Evolutionary conservation across 1,139 yeast genomes (phyloP), one percentile per base, ranked within the genome.

Genomic region (Saccharomyces hybrid): DNA sequence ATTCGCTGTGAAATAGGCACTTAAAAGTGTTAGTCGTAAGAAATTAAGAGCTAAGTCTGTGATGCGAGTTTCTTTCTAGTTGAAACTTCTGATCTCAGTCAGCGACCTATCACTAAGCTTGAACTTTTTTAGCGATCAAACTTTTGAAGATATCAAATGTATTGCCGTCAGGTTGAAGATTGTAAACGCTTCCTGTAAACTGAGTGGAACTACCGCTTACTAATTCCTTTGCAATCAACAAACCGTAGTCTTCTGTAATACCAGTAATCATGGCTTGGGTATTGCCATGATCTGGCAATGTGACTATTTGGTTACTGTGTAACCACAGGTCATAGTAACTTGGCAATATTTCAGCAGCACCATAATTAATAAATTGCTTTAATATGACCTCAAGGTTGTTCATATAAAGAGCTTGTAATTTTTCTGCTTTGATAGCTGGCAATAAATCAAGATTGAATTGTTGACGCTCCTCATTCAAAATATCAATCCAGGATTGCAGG

Each of bases 131-230:
- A 56, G 89, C 87, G n/a, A 95, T 86, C 59, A 95, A 75, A 0
- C 99, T 98, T 63, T 81, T 86, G 74, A 93, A 86, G 76, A 95
- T 91, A 68, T 95, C 99, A 67, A 95, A 95, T 2, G 97, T 88
- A 69, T 95, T 95, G 0, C 99, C 99, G 69, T 95, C 99, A 0
- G 99, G 99, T 68, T 90, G 98, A 50, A 95, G 73, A 62, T 88
- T 86, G 61, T 79, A 83, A 3, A 68, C 71, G 42, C 75, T 77
- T 0, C 88, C 86, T 3, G 82, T 80, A 13, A 74, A 73, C 16
- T 62, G 65, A 46, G 76, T 76, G 19, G 71, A 65, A 6, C 71
- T 60, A 3, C 69, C 69, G 3, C 60, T 54, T 49, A 75, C 76
- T 6, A 82, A 71, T 61, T 88, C 96, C 57, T 81, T 82, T 1